A percentile compares a stretch with the other conserved stretches of the same genome.
These are phyloP conservation scores for Trichoderma sp. DNA, from an alignment of 2,329 filamentous ascomycete species.

Conservation along the genomic window DNA sequence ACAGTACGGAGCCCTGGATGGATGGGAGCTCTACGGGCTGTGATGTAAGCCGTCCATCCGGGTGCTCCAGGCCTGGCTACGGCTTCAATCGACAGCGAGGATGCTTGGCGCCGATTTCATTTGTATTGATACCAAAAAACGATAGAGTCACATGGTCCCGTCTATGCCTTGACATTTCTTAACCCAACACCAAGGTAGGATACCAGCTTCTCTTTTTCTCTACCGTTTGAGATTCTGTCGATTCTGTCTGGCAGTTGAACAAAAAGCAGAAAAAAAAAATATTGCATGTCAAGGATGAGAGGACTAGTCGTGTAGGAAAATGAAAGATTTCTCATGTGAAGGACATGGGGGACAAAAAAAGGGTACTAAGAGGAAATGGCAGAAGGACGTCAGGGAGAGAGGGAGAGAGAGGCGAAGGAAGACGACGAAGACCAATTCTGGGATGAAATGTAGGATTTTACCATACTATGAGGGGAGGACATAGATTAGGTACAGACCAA, in stretches of 20 bases:
- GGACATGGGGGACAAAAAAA: background rate
- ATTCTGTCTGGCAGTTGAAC: constrained; percentile 25
- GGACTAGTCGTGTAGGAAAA: constrained; percentile 26
- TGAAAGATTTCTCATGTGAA: background rate
- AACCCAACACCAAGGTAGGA: constrained; percentile 16
- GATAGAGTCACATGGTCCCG: constrained; percentile 32
- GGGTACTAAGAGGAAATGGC: background rate
- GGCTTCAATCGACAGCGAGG: background rate
- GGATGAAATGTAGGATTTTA: constrained; percentile 19
- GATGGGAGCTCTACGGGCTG: constrained; percentile 69
- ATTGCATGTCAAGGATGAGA: constrained; percentile 7
- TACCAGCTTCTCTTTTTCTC: constrained; percentile 12
- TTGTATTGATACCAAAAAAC: constrained; percentile 36
- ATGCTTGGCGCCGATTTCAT: constrained; percentile 26
- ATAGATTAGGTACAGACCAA: constrained; percentile 9
- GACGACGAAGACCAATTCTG: constrained; percentile 12
- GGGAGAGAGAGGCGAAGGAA: background rate
- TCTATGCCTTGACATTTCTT: constrained; percentile 22
- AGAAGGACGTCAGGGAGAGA: background rate
- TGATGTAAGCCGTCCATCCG: constrained; percentile 38
- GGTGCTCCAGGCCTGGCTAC: background rate
- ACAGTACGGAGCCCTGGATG: constrained; percentile 49
- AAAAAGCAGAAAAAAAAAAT: constrained; percentile 3
- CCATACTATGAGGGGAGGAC: background rate
- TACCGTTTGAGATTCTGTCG: background rate